These are phyloP conservation scores for Bryoerythrophyllum caledonicum DNA, from an alignment of 225 moss, liverwort and hornwort species.

Conservation along the genomic window DNA sequence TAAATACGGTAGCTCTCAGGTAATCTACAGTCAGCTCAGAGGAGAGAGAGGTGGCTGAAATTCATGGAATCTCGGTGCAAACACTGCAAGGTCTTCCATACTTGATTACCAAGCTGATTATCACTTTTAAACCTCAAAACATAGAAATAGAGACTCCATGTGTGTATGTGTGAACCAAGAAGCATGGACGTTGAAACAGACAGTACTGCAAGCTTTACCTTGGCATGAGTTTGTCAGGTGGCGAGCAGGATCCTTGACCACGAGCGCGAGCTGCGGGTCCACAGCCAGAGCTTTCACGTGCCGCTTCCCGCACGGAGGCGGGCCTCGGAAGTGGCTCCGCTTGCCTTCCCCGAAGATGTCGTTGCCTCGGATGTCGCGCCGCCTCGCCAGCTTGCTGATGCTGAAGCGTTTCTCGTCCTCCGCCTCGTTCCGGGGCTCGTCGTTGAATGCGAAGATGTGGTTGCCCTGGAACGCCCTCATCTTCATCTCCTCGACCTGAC, in stretches of 20 bases:
- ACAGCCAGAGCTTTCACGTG: constrained; percentile 8
- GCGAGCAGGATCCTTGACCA: background rate
- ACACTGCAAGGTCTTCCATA: too few species aligned
- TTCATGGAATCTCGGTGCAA: too few species aligned
- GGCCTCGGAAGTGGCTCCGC: background rate
- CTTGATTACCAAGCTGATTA: too few species aligned
- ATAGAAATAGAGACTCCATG: too few species aligned
- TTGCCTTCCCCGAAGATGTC: constrained; percentile 36
- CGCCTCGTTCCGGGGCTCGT: constrained; percentile 38
- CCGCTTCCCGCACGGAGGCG: constrained; percentile 22
- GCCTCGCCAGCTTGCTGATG: constrained; percentile 34
- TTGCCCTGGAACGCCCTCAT: constrained; percentile 42
- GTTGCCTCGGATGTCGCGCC: constrained; percentile 44
- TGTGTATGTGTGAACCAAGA: too few species aligned
- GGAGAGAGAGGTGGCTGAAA: too few species aligned
- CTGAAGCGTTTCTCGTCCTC: constrained; percentile 31
- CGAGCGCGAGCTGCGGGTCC: constrained; percentile 3
- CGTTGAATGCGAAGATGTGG: constrained; percentile 46
- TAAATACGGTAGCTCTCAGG: too few species aligned
- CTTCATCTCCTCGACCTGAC: constrained; percentile 46
- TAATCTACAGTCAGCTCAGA: too few species aligned
- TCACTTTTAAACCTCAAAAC: too few species aligned
- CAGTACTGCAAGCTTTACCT: background rate
- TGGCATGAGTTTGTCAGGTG: background rate
- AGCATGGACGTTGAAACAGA: too few species aligned